Evolutionary conservation across 208 protist genomes (phyloP), one percentile per base, ranked within the genome.

Genomic region (Herpetomonas tarakana): DNA sequence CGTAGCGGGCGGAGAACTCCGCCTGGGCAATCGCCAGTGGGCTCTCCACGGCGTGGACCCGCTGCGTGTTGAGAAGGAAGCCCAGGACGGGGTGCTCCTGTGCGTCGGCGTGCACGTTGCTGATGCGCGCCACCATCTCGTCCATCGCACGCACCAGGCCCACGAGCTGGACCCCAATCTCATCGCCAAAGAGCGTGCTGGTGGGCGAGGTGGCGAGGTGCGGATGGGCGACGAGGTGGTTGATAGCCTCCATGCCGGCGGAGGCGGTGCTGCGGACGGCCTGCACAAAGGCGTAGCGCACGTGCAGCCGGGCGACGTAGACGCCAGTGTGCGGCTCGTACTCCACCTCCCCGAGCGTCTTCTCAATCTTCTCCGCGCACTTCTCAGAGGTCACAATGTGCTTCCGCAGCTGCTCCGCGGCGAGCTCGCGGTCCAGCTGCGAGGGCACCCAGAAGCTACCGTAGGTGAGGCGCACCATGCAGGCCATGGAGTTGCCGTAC

Each of bases 261-360:
- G 68, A 66, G 46, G 90, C 62, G 28, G 90, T 73, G 61, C 80
- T 78, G 51, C 50, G 71, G 2, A 91, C 73, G 54, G 70, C 56
- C 46, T 71, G 58, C 21, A 89, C 67, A 52, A 94, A 92, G 16
- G 60, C 61, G 30, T 77, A 73, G 49, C 88, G 79, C 3, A 68
- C 76, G 26, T 67, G 67, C 22, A 94, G 71, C 22, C 70, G 66
- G 35, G 77, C 58, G 35, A 76, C 74, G 69, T 83, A 91, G 25
- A 64, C 53, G 19, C 85, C 83, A 0, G 68, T 82, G 66, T 94
- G 88, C 25, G 88, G 88, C 66, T 94, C 88, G 72, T 92, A 92
- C 16, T 67, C 75, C 53, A 80, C 77, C 69, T 92, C 82, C 24
- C 67, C 75, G 24, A 88, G 62, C 11, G 58, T 73, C 27, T 27